Evolutionary conservation across 345 rosid genomes (phyloP), one percentile per base, ranked within the genome.

Genomic region (Syzygium oleosum): DNA sequence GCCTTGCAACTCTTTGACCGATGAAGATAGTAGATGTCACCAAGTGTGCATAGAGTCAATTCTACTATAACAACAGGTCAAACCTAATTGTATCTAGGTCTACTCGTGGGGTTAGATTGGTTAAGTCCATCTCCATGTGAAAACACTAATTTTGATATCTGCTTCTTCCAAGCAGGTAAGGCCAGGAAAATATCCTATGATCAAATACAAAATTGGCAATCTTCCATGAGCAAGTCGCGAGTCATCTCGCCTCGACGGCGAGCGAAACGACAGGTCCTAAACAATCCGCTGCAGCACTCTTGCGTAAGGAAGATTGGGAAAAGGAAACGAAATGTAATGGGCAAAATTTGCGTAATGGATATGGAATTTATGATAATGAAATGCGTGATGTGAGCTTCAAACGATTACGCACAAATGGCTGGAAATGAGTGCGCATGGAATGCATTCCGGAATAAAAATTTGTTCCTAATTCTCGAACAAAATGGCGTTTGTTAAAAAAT

Each of bases 281-380:
- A 98, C 99, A 22, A 98, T 98, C 88, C 98, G 95, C 95, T 96
- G 97, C 94, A 98, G 91, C 93, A 95, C 99, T 87, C 99, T 93
- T 2, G 99, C 97, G 16, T 15, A 27, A 41, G 63, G n/a, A 58
- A 23, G 63, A 58, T 27, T 7, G 63, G 25, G 27, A 58, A 58
- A 58, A 11, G 12, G 63, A 58, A 58, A 23, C 29, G 29, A 58
- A 11, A 38, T 3, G 3, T 3, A 38, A 38, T 38, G 41, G 41
- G 41, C 41, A 38, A 38, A 38, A 3, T 38, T 38, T 3, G 3
- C 3, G 41, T n/a, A 38, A 38, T 38, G 41, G 41, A 38, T 3
- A 38, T 38, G 41, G 41, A 38, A 38, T 38, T 38, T 38, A 38
- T 38, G 4, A 38, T 38, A 3, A 38, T 38, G 41, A 38, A 38